Evolutionary conservation across 257 asterid genomes (phyloP).

Genomic region (Anisodus acutangulus): DNA sequence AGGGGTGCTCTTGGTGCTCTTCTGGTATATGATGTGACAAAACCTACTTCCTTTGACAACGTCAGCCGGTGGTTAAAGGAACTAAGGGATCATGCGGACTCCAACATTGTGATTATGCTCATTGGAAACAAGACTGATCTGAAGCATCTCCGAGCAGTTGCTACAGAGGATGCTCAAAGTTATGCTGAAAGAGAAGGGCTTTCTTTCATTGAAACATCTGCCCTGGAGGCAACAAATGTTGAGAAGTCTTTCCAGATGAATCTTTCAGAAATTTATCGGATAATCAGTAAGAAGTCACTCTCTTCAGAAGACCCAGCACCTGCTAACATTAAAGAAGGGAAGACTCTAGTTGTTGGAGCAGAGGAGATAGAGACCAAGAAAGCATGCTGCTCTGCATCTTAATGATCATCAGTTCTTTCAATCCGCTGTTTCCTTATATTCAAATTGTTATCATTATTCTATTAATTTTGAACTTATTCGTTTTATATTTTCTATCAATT

Average conservation of each 20-base stretch:
- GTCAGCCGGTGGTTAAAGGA: conserved; percentile 96
- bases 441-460: not conserved
- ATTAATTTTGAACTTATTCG: not conserved
- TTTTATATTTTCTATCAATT: conserved; percentile 10
- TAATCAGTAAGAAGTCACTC: conserved; percentile 34
- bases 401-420: not conserved
- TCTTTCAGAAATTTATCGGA: conserved; percentile 32
- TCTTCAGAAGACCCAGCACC: conserved; percentile 41
- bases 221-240: conserved; percentile 84
- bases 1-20: conserved; percentile 97
- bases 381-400: conserved; percentile 41
- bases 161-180: conserved; percentile 92
- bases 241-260: conserved; percentile 69
- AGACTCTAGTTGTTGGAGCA: conserved; percentile 43
- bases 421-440: not conserved
- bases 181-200: conserved; percentile 88
- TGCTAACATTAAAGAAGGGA: conserved; percentile 40
- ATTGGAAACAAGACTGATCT: conserved; percentile 90
- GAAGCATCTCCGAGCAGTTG: conserved; percentile 88
- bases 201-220: conserved; percentile 88
- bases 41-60: conserved; percentile 87
- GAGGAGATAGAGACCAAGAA: conserved; percentile 23
- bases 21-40: conserved; percentile 88
- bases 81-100: conserved; percentile 89
- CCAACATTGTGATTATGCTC: conserved; percentile 88